Conservation (phyloP, 129 eudicot species). For the Lactuca sativa region DNA sequence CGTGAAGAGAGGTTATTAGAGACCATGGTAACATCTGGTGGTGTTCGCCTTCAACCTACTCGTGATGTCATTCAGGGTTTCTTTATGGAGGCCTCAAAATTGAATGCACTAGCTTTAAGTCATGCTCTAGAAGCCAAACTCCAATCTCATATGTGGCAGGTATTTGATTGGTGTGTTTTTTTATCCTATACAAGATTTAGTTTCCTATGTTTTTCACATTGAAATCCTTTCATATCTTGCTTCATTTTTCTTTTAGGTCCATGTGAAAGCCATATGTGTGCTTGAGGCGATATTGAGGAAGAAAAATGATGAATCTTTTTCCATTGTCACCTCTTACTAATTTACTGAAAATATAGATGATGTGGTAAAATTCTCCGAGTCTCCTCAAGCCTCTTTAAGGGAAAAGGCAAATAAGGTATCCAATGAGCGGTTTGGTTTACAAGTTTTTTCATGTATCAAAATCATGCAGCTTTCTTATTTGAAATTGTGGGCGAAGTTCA, state of each 20-base stretch:
- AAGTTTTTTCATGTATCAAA: not conserved
- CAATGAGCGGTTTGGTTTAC: not conserved
- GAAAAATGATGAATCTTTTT: constrained; percentile 54
- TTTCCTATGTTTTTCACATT: too few species aligned
- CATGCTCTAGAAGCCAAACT: too few species aligned
- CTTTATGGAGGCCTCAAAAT: too few species aligned
- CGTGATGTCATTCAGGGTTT: too few species aligned
- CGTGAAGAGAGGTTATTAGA: too few species aligned
- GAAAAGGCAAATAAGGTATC: constrained; percentile 85
- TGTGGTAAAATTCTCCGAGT: constrained; percentile 77
- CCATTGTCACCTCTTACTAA: constrained; percentile 53
- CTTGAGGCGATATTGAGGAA: constrained; percentile 95
- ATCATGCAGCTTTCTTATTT: constrained; percentile 4
- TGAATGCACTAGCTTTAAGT: too few species aligned
- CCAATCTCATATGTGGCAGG: too few species aligned
- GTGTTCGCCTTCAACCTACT: too few species aligned
- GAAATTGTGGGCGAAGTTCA: constrained; percentile 9
- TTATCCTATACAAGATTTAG: too few species aligned
- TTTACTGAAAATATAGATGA: constrained; percentile 59
- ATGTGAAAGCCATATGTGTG: constrained; percentile 88
- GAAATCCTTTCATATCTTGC: not conserved
- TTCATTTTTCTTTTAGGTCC: constrained; percentile 51
- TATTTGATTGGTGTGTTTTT: too few species aligned
- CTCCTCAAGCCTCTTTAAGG: constrained; percentile 95
- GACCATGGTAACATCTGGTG: too few species aligned